Evolutionary conservation across 73 alveolate genomes (phyloP).

Genomic region (Tetrahymena borealis): DNA sequence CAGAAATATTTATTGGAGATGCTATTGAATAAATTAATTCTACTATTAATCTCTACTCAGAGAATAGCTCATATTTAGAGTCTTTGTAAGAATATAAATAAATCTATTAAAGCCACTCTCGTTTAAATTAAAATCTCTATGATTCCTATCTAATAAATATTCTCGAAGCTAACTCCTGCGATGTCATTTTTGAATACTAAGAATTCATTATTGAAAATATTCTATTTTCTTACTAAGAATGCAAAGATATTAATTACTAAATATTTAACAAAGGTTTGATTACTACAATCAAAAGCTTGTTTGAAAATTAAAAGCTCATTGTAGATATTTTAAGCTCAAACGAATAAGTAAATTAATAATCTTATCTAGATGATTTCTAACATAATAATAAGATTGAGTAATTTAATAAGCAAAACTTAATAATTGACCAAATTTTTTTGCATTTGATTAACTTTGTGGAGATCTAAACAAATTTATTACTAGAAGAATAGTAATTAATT

Average conservation of each 20-base stretch:
- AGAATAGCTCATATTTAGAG: not conserved
- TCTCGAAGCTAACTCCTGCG: not conserved
- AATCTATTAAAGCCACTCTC: not conserved
- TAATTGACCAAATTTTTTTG: too few relatives aligned
- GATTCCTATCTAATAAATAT: not conserved
- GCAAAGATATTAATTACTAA: not conserved
- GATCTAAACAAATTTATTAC: too few relatives aligned
- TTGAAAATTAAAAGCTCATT: not conserved
- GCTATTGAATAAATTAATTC: not conserved
- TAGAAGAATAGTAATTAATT: too few relatives aligned
- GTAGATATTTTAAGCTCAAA: not conserved
- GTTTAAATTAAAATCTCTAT: not conserved
- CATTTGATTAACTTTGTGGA: too few relatives aligned
- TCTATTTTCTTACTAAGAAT: not conserved
- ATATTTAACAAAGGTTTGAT: not conserved
- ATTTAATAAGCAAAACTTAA: too few relatives aligned
- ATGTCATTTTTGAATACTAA: not conserved
- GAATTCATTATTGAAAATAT: not conserved
- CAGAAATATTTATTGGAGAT: not conserved
- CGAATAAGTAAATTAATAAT: not conserved
- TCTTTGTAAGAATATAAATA: not conserved
- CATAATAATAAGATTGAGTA: not conserved
- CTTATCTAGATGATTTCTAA: not conserved
- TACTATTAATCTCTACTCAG: not conserved
- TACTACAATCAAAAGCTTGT: not conserved